Evolutionary conservation across 495 filamentous ascomycete species (phyloP).

Genomic region (Tuber brumale): DNA sequence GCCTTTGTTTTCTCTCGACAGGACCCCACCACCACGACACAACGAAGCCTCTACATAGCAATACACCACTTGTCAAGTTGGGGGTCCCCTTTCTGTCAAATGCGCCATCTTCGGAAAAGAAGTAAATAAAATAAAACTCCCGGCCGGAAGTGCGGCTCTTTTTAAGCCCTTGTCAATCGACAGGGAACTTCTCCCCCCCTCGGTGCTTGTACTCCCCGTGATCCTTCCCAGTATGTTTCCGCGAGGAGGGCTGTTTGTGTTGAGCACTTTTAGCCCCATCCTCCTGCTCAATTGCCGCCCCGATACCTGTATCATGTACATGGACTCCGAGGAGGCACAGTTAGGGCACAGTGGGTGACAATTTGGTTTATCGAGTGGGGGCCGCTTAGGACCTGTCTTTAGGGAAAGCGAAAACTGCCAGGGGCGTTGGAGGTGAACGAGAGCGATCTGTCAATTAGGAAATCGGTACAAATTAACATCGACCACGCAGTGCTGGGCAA

Average conservation of each 20-base stretch:
- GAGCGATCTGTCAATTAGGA: neutral
- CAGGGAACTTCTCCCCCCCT: neutral
- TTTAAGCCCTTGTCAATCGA: conserved; percentile 1
- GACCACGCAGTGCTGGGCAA: neutral
- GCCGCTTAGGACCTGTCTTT: neutral
- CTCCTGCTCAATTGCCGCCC: neutral
- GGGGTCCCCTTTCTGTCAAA: neutral
- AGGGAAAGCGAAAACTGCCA: neutral
- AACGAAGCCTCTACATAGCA: neutral
- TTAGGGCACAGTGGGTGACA: neutral
- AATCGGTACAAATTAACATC: neutral
- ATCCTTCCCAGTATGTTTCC: neutral
- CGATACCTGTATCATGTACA: neutral
- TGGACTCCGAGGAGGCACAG: neutral
- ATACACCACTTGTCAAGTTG: neutral
- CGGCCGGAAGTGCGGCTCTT: conserved; percentile 2
- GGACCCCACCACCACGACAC: neutral
- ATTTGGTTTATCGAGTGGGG: neutral
- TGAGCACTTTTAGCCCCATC: neutral
- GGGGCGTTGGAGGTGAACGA: neutral
- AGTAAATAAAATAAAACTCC: neutral
- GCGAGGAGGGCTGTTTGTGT: neutral
- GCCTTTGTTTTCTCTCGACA: neutral
- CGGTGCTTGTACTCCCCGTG: neutral
- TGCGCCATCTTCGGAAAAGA: neutral